A percentile compares a stretch with the other conserved stretches of the same genome.
Evolutionary conservation across 768 basidiomycete species (phyloP).

Genomic region (Rhodotorula diobovata): DNA sequence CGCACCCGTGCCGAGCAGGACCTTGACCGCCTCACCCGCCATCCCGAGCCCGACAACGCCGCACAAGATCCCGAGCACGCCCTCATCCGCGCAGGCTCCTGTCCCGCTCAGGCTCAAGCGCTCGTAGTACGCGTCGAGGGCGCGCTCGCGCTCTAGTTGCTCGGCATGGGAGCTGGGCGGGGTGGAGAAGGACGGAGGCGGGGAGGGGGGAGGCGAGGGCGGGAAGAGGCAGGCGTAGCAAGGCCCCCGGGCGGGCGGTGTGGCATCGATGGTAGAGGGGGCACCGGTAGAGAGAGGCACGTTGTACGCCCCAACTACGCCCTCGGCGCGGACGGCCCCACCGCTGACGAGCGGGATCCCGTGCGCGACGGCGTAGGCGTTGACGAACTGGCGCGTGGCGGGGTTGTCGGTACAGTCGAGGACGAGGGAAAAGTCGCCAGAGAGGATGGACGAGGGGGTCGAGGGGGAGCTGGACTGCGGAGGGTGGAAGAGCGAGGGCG

Average conservation of each 20-base stretch:
- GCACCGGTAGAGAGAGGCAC: slow-evolving; percentile 25
- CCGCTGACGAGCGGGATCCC: slow-evolving; percentile 83
- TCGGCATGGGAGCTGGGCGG: slow-evolving; percentile 18
- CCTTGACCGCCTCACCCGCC: slow-evolving; percentile 25
- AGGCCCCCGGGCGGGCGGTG: slow-evolving; percentile 53
- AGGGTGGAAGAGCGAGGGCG: slow-evolving; percentile 38
- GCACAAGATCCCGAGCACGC: slow-evolving; percentile 58
- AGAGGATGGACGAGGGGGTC: slow-evolving; percentile 30
- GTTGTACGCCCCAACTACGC: slow-evolving; percentile 48
- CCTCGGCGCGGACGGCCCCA: slow-evolving; percentile 62
- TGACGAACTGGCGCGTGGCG: slow-evolving; percentile 85
- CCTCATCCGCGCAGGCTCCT: slow-evolving; percentile 40
- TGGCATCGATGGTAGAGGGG: not conserved
- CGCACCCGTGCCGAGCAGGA: slow-evolving; percentile 36
- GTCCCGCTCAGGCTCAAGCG: slow-evolving; percentile 29
- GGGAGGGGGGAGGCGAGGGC: slow-evolving; percentile 62
- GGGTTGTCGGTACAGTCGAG: slow-evolving; percentile 94
- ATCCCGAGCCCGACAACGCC: slow-evolving; percentile 59
- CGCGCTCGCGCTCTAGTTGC: slow-evolving; percentile 37
- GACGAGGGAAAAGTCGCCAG: slow-evolving; percentile 61
- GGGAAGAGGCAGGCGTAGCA: slow-evolving; percentile 96
- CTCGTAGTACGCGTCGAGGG: slow-evolving; percentile 21
- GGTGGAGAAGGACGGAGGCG: not conserved
- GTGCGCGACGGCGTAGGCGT: slow-evolving; percentile 72
- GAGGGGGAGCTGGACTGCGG: slow-evolving; percentile 15